Evolutionary conservation across 2,329 filamentous ascomycete species (phyloP).

Genomic region (Talaromyces sp.): DNA sequence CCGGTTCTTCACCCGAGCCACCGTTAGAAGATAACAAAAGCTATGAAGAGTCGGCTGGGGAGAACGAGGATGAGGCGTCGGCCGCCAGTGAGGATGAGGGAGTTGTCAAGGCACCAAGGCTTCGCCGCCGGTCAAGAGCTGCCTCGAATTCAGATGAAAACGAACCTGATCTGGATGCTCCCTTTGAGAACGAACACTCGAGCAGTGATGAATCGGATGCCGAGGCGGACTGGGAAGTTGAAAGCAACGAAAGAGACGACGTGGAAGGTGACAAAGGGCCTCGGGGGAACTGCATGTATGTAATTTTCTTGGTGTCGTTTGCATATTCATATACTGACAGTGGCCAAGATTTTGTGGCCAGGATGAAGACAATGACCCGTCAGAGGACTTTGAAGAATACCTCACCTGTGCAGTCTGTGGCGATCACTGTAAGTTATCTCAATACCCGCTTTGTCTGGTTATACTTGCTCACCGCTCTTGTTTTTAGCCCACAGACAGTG

Average conservation of each 20-base stretch:
- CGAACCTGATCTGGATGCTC: constrained; percentile 39
- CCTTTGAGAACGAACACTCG: constrained; percentile 36
- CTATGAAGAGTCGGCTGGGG: constrained; percentile 20
- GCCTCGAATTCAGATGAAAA: constrained; percentile 34
- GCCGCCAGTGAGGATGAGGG: constrained; percentile 29
- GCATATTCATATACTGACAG: constrained; percentile 22
- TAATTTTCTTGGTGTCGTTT: constrained; percentile 19
- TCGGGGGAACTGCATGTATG: constrained; percentile 61
- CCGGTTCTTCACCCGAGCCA: constrained; percentile 28
- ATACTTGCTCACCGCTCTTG: constrained; percentile 31
- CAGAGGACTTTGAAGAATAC: constrained; percentile 74
- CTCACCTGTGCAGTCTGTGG: constrained; percentile 72
- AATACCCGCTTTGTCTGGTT: constrained; percentile 12
- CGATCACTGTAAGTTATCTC: constrained; percentile 66
- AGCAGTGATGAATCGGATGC: constrained; percentile 56
- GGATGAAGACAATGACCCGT: constrained; percentile 76
- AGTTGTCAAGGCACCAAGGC: constrained; percentile 3
- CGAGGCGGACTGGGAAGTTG: constrained; percentile 47
- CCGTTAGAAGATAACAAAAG: constrained; percentile 23
- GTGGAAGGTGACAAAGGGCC: constrained; percentile 42
- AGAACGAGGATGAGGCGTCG: constrained; percentile 35
- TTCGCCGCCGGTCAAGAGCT: constrained; percentile 26
- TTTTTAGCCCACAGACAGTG: constrained; percentile 82
- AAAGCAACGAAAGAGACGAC: constrained; percentile 36
- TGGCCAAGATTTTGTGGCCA: constrained; percentile 69